Evolutionary conservation across 495 filamentous ascomycete species (phyloP), one percentile per base, ranked within the genome.

Genomic region (Aspergillus asperescens): DNA sequence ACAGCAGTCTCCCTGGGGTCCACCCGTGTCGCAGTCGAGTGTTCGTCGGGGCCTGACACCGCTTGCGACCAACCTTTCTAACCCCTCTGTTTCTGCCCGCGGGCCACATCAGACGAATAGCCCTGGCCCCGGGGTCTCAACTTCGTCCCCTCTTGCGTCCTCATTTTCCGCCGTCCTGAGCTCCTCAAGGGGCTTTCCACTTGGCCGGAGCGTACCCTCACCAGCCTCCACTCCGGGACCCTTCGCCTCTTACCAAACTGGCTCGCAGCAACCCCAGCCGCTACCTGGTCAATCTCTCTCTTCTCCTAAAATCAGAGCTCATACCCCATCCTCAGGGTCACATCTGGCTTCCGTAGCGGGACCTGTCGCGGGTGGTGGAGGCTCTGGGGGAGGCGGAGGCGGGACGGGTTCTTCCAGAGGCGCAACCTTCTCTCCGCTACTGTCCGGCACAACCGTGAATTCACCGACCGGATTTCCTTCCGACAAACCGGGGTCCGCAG

Each of bases 1-100:
- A 64, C 76, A 82, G 72, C 79, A 79, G 70, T 77, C 79, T 68
- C 72, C 76, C 62, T 85, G 82, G 82, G 81, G 77, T 68, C 68
- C 74, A 56, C 72, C 79, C 63, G 68, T 68, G 68, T 73, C 79
- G 62, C 79, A 81, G 68, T 76, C 79, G 58, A 69, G 66, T 63
- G 72, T 75, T 67, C 79, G 80, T 62, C 77, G 80, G 69, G 79
- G 77, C 61, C 74, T 85, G 62, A 77, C 82, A 59, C 81, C 83
- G 59, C 75, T 85, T 61, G 76, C 79, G 58, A 83, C 81, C 55
- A 80, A 77, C 56, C 64, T 78, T 52, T 68, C 70, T 42, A 54
- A 67, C 56, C 65, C 76, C 62, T 68, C 75, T 57, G 65, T 69
- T 62, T 61, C 59, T 65, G 68, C 68, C 66, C 79, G 71, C 63